phyloP scores from a whole-genome alignment of 352 stramenopile genomes.

The Pythium coloratum region DNA sequence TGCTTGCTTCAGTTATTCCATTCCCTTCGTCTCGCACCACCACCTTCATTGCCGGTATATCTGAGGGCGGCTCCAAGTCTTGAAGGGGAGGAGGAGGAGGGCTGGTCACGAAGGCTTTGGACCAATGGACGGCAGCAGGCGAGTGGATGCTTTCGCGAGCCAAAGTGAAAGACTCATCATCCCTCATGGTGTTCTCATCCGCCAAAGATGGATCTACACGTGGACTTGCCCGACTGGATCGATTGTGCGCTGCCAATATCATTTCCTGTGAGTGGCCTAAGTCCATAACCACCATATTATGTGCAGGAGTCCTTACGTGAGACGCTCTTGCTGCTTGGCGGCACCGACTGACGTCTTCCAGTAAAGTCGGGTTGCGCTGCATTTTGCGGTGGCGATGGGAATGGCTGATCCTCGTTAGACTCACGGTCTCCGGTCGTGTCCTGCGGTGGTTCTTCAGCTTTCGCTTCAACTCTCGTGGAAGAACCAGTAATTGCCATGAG shows the following conservation, averaged over 20 bases:
- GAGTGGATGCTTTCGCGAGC: background rate
- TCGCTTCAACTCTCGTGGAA: background rate
- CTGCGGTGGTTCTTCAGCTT: background rate
- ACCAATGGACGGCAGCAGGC: background rate
- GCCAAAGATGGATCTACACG: background rate
- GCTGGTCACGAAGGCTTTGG: background rate
- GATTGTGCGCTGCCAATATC: background rate
- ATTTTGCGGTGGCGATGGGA: background rate
- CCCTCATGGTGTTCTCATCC: background rate
- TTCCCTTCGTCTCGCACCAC: background rate
- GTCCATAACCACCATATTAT: background rate
- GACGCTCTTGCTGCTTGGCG: background rate
- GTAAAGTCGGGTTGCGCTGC: background rate
- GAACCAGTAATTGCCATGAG: constrained; percentile 9
- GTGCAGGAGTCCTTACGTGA: background rate
- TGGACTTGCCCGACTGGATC: background rate
- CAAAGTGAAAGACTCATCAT: background rate
- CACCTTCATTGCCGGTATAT: background rate
- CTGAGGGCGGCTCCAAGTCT: background rate
- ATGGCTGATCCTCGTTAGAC: background rate
- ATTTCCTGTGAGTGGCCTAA: background rate
- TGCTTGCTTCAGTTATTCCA: background rate
- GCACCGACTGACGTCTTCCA: background rate
- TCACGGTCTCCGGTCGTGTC: background rate
- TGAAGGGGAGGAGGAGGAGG: background rate